Base-by-base conservation (phyloP, 2,329 filamentous ascomycete species). In the Tolypocladium sp. region DNA sequence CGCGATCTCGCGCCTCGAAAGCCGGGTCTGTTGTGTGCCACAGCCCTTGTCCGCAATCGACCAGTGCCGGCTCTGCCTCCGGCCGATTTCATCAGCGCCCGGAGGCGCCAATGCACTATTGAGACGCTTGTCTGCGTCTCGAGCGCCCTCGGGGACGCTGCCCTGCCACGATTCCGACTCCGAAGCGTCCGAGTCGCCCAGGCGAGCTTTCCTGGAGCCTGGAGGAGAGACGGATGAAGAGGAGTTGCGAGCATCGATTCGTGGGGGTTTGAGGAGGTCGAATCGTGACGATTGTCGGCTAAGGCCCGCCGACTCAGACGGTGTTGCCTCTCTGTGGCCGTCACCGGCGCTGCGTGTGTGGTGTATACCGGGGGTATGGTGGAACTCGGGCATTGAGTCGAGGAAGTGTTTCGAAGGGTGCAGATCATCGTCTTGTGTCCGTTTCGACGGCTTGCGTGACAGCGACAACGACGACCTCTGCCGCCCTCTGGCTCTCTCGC, bases 1-100 rank as follows among this genome's bases (percentile, higher is more conserved):
- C 20, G 89, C 89, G 57, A 96, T 82, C 65, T 97, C 93, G n/a
- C 84, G 83, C 65, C 82, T 85, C 12, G 81, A 86, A 37, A 89
- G 64, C 30, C 65, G 67, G 22, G 63, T 60, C 38, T 70, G 74
- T 22, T 75, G 72, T 7, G 70, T 68, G 4, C 73, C 69, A 4
- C 69, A 65, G 37, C 66, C 71, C 57, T 74, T 75, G 57, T 81
- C 76, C 2, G 77, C 76, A 38, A 84, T 79, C 2, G 78, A 79
- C 81, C 82, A 85, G 62, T 80, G 79, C 2, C 76, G 73, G 44
- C 71, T 66, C 46, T 63, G 68, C 49, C 64, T 66, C 17, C 64
- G 65, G 20, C 64, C 64, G 8, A 61, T 60, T 27, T 66, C 65
- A 13, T 67, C 63, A 25, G 55, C 64, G 62, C 38, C 64, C 61